Evolutionary conservation across 495 filamentous ascomycete genomes (phyloP).

Genomic region (Penicillium paxilli): DNA sequence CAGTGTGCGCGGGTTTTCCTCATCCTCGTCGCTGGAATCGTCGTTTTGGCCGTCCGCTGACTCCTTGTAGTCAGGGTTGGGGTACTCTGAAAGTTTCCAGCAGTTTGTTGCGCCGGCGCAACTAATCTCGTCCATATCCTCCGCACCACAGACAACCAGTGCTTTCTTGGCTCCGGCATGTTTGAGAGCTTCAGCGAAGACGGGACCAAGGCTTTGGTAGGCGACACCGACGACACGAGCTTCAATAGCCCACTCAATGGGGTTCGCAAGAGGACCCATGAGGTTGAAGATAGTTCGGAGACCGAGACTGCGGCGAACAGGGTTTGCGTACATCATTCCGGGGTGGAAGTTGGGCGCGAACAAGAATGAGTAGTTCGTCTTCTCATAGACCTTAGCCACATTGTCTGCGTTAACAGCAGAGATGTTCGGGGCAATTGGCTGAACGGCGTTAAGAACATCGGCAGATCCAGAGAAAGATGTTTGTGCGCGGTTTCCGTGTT

Average conservation of each 20-base stretch:
- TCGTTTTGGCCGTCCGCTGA: constrained; percentile 26
- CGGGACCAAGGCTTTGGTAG: constrained; percentile 76
- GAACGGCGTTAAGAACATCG: constrained; percentile 76
- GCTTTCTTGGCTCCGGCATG: constrained; percentile 78
- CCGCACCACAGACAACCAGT: constrained; percentile 88
- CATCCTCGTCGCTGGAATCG: constrained; percentile 38
- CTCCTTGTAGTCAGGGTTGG: constrained; percentile 42
- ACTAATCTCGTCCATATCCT: constrained; percentile 93
- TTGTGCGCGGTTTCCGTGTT: constrained; percentile 95
- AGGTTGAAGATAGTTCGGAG: constrained; percentile 97
- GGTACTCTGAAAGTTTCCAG: constrained; percentile 70
- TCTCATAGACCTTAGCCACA: constrained; percentile 66
- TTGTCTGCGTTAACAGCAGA: constrained; percentile 67
- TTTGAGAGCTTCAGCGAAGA: constrained; percentile 82
- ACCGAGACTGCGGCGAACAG: constrained; percentile 79
- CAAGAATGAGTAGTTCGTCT: constrained; percentile 89
- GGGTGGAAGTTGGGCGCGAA: constrained; percentile 97
- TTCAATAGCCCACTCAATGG: constrained; percentile 75
- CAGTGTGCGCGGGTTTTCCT: constrained; percentile 37
- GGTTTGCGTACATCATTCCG: constrained; percentile 82
- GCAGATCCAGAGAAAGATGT: constrained; percentile 95
- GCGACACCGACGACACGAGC: constrained; percentile 90
- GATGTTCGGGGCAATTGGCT: constrained; percentile 70
- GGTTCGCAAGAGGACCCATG: constrained; percentile 88
- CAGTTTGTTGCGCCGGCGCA: constrained; percentile 84